Evolutionary conservation across 441 rosid genomes (phyloP), one percentile per base, ranked within the genome.

Genomic region (Populus trichocarpa): DNA sequence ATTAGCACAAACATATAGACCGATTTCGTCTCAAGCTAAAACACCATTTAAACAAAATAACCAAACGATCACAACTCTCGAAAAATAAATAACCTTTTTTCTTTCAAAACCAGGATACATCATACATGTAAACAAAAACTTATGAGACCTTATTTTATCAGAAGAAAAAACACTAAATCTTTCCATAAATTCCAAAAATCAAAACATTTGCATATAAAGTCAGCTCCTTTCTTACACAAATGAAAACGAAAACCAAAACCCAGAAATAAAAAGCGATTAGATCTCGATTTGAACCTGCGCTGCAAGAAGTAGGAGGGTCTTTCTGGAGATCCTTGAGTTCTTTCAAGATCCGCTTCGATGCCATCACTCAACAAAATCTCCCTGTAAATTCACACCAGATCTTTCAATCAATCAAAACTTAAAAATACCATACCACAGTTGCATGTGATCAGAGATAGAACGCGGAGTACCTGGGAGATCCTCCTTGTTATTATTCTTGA

Each of bases 231-330:
- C 6, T 63, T 63, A 10, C 66, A 22, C 71, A 22, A 20, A 69
- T 3, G 3, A 8, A 38, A 63, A 22, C 53, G 22, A 4, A 23
- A 35, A 70, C 42, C 20, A 59, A 25, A 71, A 26, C 14, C 25
- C 38, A 8, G 11, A 79, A 25, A 78, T 22, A 46, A 36, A 33
- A 73, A 76, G 26, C 26, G 57, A 1, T 57, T 36, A 76, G 79
- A 84, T 78, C 78, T 80, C 42, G 40, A 71, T n/a, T 32, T 14
- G 7, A 71, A 92, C 98, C 98, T 65, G 98, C 98, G 79, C 96
- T 94, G 91, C 97, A 92, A 59, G 95, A 94, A 35, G 85, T 89
- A 80, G 98, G 98, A 82, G 98, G 98, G 77, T 92, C 98, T 84
- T 81, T 91, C 90, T 92, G 93, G 73, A 94, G 87, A 83, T 92